phyloP scores from a whole-genome alignment of 345 rosid species.

The Euphorbia tirucalli region DNA sequence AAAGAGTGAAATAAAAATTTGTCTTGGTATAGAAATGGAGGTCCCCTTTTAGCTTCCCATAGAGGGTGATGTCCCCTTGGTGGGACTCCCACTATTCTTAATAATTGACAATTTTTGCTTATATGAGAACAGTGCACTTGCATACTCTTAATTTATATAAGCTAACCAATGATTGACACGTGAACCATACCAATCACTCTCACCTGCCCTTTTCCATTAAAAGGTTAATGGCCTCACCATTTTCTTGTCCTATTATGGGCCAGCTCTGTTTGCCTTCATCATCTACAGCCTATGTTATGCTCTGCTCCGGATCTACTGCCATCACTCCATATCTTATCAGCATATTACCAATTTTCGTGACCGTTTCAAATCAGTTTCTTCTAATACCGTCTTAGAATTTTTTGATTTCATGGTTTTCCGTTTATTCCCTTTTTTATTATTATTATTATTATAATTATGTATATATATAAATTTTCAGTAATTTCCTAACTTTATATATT shows the following conservation, averaged over 20 bases:
- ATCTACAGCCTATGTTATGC: too few species aligned
- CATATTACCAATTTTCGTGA: too few species aligned
- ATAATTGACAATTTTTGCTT: background rate
- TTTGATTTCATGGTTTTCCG: too few species aligned
- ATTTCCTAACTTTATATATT: too few species aligned
- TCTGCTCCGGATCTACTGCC: too few species aligned
- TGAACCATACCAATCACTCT: background rate
- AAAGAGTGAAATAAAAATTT: background rate
- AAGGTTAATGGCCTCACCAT: conserved; percentile 2
- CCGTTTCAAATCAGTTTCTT: too few species aligned
- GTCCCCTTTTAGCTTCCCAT: background rate
- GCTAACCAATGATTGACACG: background rate
- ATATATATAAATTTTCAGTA: too few species aligned
- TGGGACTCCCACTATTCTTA: conserved; percentile 7
- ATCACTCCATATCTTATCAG: too few species aligned
- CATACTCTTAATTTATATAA: background rate
- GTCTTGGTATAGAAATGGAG: background rate
- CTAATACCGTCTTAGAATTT: too few species aligned
- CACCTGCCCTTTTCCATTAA: conserved; percentile 21
- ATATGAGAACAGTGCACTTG: background rate
- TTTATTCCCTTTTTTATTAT: too few species aligned
- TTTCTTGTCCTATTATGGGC: conserved; percentile 20
- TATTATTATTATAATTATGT: too few species aligned
- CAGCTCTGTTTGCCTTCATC: background rate
- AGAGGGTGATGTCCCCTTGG: conserved; percentile 11